These are phyloP conservation scores for Thuja plicata DNA, from an alignment of 83 land plant genomes.

Conservation along the genomic window DNA sequence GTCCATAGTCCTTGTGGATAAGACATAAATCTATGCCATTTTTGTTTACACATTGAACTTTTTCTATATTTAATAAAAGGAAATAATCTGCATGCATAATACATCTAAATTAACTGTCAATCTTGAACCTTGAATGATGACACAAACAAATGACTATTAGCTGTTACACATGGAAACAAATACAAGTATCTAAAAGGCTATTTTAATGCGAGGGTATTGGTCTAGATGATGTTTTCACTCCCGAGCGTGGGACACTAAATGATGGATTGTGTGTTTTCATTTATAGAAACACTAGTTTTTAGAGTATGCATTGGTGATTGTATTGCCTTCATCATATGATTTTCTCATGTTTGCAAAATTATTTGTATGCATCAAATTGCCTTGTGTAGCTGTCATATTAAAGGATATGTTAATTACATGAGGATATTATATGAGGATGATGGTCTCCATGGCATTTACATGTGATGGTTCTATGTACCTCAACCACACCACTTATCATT, in stretches of 20 bases:
- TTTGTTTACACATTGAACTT: no score
- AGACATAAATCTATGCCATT: not conserved
- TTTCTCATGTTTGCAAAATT: not conserved
- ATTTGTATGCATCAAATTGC: not conserved
- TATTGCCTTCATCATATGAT: not conserved
- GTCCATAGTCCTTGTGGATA: not conserved
- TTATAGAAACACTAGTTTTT: not conserved
- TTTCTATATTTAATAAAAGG: not conserved
- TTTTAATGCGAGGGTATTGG: not conserved
- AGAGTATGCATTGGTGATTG: not conserved
- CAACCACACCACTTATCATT: not conserved
- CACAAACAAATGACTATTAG: not conserved
- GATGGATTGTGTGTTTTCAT: not conserved
- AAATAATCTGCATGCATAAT: not conserved
- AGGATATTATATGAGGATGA: slow-evolving; percentile 1
- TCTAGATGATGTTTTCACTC: not conserved
- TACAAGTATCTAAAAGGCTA: not conserved
- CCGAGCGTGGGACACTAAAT: not conserved
- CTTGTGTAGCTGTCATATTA: not conserved
- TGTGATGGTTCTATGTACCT: not conserved
- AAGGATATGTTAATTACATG: not conserved
- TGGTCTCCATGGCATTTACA: not conserved
- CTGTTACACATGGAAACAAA: not conserved
- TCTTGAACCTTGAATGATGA: not conserved
- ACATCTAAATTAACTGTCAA: not conserved